Base-by-base conservation (phyloP, 495 filamentous ascomycete species). In the Cercophora newfieldiana region DNA sequence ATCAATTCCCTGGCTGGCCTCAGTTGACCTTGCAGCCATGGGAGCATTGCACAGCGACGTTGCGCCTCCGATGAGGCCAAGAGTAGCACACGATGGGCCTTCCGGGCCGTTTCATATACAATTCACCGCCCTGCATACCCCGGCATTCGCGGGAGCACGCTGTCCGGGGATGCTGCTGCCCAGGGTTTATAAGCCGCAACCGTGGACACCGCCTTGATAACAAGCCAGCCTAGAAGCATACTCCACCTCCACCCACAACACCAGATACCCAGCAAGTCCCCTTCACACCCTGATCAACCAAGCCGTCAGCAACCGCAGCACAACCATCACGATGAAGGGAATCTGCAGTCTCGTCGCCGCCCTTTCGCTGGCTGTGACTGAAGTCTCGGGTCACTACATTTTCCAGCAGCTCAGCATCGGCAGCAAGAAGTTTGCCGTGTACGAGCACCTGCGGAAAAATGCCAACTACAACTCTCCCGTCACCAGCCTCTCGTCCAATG, bases 401-500 rank as follows among this genome's bases (percentile, higher is more conserved):
- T 86, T 86, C 73, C 77, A 85, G 60, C 69, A 79, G 25, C 66
- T 86, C 49, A 74, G 75, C 2, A 74, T 82, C 56, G 81, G 80
- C n/a, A 77, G 74, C 12, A 69, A 67, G 3, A 80, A 84, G 69
- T 81, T 80, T 22, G 64, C 68, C 31, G 70, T 74, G 21, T 87
- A 83, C 69, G 75, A 86, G 68, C 81, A 84, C 69, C 77, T 88
- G 61, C 80, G 85, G 25, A 77, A 77, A 59, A 85, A 86, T 76
- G 80, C 75, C 60, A 87, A 86, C 79, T 76, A 82, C 69, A 88
- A 88, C 75, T 86, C 82, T 26, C 85, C 85, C 7, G 85, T 87
- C 10, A 83, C 80, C 24, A 78, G 83, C 65, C 76, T 87, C 0
- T 68, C 82, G 3, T 83, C 80, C 8, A 76, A 71, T 6, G 83